Base-by-base conservation (phyloP, 2,329 filamentous ascomycete genomes). In the Claviceps arundinis region DNA sequence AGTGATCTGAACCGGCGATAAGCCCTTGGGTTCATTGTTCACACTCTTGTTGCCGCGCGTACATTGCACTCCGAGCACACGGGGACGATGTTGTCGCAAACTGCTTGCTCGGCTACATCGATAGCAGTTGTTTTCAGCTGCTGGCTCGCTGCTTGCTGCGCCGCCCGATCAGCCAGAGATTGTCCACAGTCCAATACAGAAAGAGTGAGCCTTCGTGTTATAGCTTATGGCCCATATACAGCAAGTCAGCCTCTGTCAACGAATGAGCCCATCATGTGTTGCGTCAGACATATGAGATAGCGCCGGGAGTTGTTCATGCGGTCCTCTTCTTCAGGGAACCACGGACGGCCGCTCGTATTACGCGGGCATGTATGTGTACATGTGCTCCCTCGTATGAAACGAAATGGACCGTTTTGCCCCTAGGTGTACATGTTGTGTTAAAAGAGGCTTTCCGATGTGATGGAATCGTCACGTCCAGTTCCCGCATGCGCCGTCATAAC, bases 261-360 rank as follows among this genome's bases (percentile, higher is more conserved):
- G 51, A 5, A 40, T 51, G 17, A 52, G 54, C n/a, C 50, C 54
- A 34, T 41, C 51, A 17, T 42, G 47, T 43, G 50, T 52, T 34
- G 30, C 8, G 40, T 57, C 16, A 52, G 45, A 53, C 38, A 17
- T 19, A 53, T 30, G 43, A 54, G 37, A 50, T 52, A 13, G 52
- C 40, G 2, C 50, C 54, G 14, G 52, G 50, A 11, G 50, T 55
- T 34, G 48, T 48, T 43, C 54, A 54, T 26, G 46, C 54, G 5
- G 54, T 55, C 2, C 52, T 50, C 9, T 30, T 57, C 3, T 37
- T 57, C 41, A 50, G 24, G 51, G 49, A 19, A 48, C 19, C 41
- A 24, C n/a, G 55, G 53, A 14, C 50, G 50, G 37, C 47, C 50
- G 9, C 50, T 56, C n/a, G 52, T 57, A 14, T 57, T 57, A 37